A percentile compares a stretch with the other conserved stretches of the same genome.
Conservation (phyloP, 257 asterid genomes). For the Nicotiana sylvestris region DNA sequence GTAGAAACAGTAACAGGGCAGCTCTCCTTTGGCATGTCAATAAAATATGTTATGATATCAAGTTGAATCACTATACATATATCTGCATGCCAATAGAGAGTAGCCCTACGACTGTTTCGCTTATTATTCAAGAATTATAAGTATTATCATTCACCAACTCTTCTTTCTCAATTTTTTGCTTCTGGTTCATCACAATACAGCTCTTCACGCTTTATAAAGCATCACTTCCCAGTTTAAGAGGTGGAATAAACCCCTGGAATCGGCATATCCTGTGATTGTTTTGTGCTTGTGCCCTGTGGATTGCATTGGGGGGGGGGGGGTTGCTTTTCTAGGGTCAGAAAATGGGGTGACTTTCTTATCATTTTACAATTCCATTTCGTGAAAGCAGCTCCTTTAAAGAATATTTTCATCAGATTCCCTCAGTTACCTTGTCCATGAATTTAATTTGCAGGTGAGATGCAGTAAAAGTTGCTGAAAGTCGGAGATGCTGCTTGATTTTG, state of each 20-base stretch:
- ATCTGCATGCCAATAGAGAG: constrained; percentile 43
- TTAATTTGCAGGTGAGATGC: constrained; percentile 1
- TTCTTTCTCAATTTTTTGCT: neutral
- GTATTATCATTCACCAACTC: too few relatives aligned
- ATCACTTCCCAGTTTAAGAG: neutral
- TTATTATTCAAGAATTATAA: constrained; percentile 5
- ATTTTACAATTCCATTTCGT: neutral
- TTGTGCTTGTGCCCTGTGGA: neutral
- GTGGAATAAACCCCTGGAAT: constrained; percentile 31
- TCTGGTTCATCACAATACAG: neutral
- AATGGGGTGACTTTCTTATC: constrained; percentile 15
- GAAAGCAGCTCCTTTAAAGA: neutral
- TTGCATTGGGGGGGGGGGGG: neutral
- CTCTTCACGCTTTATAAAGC: neutral
- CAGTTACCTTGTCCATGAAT: constrained; percentile 10
- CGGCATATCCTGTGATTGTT: constrained; percentile 34
- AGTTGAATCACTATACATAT: neutral
- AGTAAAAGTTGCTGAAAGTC: neutral
- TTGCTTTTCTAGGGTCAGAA: neutral
- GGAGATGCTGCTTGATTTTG: neutral
- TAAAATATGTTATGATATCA: too few relatives aligned
- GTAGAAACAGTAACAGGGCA: constrained; percentile 49
- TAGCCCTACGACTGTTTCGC: constrained; percentile 44
- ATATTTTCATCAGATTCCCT: constrained; percentile 21
- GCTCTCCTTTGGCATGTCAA: constrained; percentile 63